Conservation (phyloP, 2,329 filamentous ascomycete genomes). For the Ploettnerulaceae sp. region DNA sequence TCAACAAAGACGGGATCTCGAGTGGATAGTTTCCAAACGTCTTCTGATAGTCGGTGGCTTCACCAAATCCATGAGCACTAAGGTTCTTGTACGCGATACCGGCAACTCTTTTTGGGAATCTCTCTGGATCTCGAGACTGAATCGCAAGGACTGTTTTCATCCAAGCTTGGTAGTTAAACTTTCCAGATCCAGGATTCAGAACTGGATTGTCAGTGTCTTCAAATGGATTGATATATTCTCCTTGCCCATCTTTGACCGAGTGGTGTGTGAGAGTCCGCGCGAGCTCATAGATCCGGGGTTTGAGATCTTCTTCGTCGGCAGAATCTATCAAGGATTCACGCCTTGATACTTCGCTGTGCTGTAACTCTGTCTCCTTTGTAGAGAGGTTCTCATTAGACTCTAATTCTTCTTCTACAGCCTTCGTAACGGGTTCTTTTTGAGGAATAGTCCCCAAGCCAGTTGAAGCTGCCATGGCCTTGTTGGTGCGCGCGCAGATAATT, state of each 20-base stretch:
- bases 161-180: constrained; percentile 55
- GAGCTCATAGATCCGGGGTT: constrained; percentile 21
- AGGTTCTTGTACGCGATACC: constrained; percentile 64
- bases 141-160: constrained; percentile 50
- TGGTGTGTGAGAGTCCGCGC: constrained; percentile 27
- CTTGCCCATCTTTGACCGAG: constrained; percentile 23
- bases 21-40: constrained; percentile 59
- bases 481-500: background rate
- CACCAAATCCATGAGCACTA: constrained; percentile 64
- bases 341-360: constrained; percentile 2
- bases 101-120: constrained; percentile 53
- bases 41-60: constrained; percentile 65
- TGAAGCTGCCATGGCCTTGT: constrained; percentile 1
- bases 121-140: constrained; percentile 44
- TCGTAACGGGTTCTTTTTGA: background rate
- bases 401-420: constrained; percentile 5
- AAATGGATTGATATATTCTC: constrained; percentile 46
- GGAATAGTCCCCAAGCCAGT: background rate
- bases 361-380: background rate
- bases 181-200: constrained; percentile 47
- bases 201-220: constrained; percentile 43
- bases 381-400: background rate
- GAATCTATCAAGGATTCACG: constrained; percentile 16
- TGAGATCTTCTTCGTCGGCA: constrained; percentile 21
- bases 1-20: constrained; percentile 40